Evolutionary conservation across 768 basidiomycete genomes (phyloP).

Genomic region (Boletus huronensis): DNA sequence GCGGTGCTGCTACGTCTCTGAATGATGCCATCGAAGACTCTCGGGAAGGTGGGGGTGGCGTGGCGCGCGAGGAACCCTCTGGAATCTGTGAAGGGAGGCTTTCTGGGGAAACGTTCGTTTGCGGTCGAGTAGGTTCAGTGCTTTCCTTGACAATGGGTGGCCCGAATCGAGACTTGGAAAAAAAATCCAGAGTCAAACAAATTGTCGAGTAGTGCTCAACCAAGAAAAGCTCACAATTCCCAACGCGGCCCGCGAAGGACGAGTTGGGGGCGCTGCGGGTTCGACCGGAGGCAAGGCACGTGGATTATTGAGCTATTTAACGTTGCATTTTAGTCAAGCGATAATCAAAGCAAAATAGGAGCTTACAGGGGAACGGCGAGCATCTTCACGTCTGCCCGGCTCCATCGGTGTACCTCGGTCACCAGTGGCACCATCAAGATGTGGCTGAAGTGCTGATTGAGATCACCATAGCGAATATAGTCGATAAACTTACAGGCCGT

Average conservation of each 20-base stretch:
- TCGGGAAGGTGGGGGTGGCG: constrained; percentile 30
- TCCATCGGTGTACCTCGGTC: constrained; percentile 6
- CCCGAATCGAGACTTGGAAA: constrained; percentile 30
- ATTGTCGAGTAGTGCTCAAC: too few species aligned
- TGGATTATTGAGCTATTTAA: constrained; percentile 6
- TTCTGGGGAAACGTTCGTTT: constrained; percentile 16
- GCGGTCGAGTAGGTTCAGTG: constrained; percentile 2
- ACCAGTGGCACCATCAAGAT: constrained; percentile 4
- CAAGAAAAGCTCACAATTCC: constrained; percentile 14
- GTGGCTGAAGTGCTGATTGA: constrained; percentile 19
- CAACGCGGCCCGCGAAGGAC: constrained; percentile 15
- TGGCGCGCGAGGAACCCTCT: constrained; percentile 20
- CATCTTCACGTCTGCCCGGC: constrained; percentile 10
- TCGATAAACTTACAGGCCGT: constrained; percentile 19
- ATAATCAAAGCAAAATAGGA: neutral
- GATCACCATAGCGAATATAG: neutral
- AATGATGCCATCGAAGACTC: constrained; percentile 27
- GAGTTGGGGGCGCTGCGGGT: neutral
- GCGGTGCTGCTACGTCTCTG: constrained; percentile 4
- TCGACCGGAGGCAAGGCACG: constrained; percentile 13
- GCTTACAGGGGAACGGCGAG: constrained; percentile 20
- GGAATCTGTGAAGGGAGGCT: constrained; percentile 8
- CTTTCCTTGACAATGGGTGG: constrained; percentile 27
- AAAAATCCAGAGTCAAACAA: neutral
- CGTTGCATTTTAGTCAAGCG: neutral